Evolutionary conservation across 495 filamentous ascomycete genomes (phyloP), one percentile per base, ranked within the genome.

Genomic region (Cercophora newfieldiana): DNA sequence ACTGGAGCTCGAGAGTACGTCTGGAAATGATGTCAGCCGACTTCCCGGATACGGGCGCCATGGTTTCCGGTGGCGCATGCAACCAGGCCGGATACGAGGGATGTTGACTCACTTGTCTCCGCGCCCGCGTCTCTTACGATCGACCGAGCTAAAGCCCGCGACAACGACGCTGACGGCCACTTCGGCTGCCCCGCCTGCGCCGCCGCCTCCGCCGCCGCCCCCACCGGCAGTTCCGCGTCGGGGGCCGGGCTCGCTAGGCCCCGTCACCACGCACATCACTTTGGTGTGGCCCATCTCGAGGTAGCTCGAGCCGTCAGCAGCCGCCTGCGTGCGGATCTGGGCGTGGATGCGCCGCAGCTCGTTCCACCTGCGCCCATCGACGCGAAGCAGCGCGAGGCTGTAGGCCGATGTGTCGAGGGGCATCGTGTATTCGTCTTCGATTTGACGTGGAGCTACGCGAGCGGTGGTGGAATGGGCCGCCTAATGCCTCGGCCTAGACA

Each of bases 341-440:
- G 90, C 94, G 78, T 90, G 87, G 51, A 98, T 82, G 30, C 91
- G 89, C 28, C 95, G 92, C 49, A 98, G 88, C 77, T 99, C 95
- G 80, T 99, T 99, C 96, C 96, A 99, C 54, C 95, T 88, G 10
- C 95, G 91, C 65, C 95, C 94, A 77, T 97, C 94, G 69, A 96
- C 90, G 74, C 93, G 93, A 66, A 97, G 88, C 69, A 89, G 87
- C 59, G 92, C 90, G 65, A 96, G 87, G 69, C 86, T 83, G 82
- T 97, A 97, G 61, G 90, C 90, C 14, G 90, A 92, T 24, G 91
- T 93, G 77, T 96, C 93, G 76, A 97, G 92, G 67, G 92, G 91
- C 93, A 96, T 97, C 63, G 31, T 68, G n/a, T 21, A 24, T 26
- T 25, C 28, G 5, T 30, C 29, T 29, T 8, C 37, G 16, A 31